A percentile compares a stretch with the other conserved stretches of the same genome.
Evolutionary conservation across 495 filamentous ascomycete genomes (phyloP).

Genomic region (Daldinia decipiens): DNA sequence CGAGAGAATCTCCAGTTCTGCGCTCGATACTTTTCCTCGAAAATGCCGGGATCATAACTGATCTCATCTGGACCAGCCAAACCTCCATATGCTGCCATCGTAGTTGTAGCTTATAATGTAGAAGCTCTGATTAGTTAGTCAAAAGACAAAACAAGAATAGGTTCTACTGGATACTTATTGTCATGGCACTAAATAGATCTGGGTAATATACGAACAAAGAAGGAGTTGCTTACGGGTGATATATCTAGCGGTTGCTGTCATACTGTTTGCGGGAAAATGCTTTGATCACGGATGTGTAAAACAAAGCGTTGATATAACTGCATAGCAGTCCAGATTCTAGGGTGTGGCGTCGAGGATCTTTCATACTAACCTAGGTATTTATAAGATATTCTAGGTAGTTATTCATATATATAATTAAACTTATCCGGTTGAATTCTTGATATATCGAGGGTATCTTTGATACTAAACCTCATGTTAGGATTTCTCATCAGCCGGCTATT

Average conservation of each 20-base stretch:
- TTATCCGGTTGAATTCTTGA: background rate
- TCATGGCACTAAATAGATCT: background rate
- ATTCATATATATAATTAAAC: background rate
- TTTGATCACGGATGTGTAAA: background rate
- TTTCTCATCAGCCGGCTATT: no score
- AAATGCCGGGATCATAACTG: background rate
- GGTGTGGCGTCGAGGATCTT: no score
- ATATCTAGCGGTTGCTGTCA: background rate
- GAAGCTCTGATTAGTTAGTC: background rate
- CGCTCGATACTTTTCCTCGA: slow-evolving; percentile 9
- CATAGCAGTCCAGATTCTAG: background rate
- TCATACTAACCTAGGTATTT: no score
- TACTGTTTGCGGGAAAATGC: slow-evolving; percentile 1
- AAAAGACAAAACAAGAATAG: background rate
- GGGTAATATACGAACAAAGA: background rate
- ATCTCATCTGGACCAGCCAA: background rate
- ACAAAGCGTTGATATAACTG: background rate
- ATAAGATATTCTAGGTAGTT: no score
- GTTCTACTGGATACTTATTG: background rate
- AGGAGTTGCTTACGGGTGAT: background rate
- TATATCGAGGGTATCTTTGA: background rate
- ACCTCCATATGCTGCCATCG: background rate
- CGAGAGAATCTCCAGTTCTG: slow-evolving; percentile 8
- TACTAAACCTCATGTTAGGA: background rate
- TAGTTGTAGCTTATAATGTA: background rate